Conservation (phyloP, 495 filamentous ascomycete genomes). For the Cercophora newfieldiana region DNA sequence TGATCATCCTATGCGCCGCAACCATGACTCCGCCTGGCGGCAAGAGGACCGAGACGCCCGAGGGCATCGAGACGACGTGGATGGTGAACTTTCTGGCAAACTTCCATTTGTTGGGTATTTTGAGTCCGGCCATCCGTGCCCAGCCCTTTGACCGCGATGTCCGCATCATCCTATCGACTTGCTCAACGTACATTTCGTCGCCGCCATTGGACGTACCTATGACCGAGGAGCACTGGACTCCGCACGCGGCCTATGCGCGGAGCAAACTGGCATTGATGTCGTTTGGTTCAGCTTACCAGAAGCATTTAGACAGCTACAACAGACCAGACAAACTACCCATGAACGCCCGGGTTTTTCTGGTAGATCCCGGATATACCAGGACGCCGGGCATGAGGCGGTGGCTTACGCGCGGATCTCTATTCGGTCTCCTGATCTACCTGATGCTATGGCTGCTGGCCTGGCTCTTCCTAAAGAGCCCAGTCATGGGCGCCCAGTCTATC, state of each 20-base stretch:
- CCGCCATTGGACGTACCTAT: slow-evolving; percentile 54
- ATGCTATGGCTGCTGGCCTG: slow-evolving; percentile 78
- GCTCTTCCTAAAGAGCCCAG: slow-evolving; percentile 80
- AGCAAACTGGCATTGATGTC: slow-evolving; percentile 89
- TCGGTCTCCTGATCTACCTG: slow-evolving; percentile 78
- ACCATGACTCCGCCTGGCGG: slow-evolving; percentile 66
- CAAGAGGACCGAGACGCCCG: slow-evolving; percentile 57
- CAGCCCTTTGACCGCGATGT: slow-evolving; percentile 95
- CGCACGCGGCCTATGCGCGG: slow-evolving; percentile 66
- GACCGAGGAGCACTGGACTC: slow-evolving; percentile 51
- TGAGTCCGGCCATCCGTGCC: slow-evolving; percentile 81
- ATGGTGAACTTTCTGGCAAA: slow-evolving; percentile 94
- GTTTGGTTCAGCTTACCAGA: slow-evolving; percentile 85
- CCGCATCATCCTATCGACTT: slow-evolving; percentile 81
- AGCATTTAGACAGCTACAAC: slow-evolving; percentile 77
- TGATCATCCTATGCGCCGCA: slow-evolving; percentile 83
- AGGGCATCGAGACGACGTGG: slow-evolving; percentile 87
- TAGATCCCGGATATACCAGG: slow-evolving; percentile 80
- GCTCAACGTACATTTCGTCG: slow-evolving; percentile 78
- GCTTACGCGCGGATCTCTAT: slow-evolving; percentile 79
- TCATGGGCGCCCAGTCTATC: slow-evolving; percentile 83
- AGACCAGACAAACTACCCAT: slow-evolving; percentile 79
- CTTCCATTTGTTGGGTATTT: slow-evolving; percentile 88
- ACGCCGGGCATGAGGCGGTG: slow-evolving; percentile 86
- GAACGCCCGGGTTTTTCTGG: slow-evolving; percentile 76